Evolutionary conservation across 129 eudicot species (phyloP).

Genomic region (Kitagawia praeruptora): DNA sequence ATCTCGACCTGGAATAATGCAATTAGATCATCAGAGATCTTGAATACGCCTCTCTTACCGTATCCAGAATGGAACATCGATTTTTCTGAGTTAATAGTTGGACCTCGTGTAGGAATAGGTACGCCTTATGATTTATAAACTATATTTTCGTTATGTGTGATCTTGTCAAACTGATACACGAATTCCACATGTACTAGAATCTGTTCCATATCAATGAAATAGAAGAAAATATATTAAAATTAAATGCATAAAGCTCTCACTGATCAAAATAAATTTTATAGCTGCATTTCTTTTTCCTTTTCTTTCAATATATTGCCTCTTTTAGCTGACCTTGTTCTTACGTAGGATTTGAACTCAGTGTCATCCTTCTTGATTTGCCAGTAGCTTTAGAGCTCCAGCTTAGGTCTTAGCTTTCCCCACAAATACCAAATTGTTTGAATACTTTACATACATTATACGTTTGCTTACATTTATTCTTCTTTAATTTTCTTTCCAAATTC

Average conservation of each 20-base stretch:
- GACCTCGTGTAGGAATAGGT: conserved; percentile 75
- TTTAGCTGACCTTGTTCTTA: not conserved
- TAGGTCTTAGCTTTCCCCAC: not conserved
- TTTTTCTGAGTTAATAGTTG: conserved; percentile 63
- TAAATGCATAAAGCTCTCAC: not conserved
- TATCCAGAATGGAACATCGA: conserved; percentile 79
- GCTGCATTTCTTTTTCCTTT: not conserved
- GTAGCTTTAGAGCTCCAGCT: not conserved
- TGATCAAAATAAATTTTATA: not conserved
- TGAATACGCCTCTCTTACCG: conserved; percentile 52
- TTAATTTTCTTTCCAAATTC: not conserved
- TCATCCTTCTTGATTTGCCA: too few species aligned
- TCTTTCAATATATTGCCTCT: not conserved
- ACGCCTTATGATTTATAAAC: conserved; percentile 12
- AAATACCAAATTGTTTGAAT: not conserved
- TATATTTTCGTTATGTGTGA: not conserved
- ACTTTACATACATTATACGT: not conserved
- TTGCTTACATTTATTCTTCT: not conserved
- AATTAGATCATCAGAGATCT: conserved; percentile 45
- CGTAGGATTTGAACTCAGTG: not conserved
- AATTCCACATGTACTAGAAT: not conserved
- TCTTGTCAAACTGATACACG: not conserved
- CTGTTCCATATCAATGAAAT: not conserved
- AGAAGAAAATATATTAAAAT: not conserved
- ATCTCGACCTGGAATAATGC: conserved; percentile 41